Base-by-base conservation (phyloP, 2,329 filamentous ascomycete species). In the Colletotrichum sojae region DNA sequence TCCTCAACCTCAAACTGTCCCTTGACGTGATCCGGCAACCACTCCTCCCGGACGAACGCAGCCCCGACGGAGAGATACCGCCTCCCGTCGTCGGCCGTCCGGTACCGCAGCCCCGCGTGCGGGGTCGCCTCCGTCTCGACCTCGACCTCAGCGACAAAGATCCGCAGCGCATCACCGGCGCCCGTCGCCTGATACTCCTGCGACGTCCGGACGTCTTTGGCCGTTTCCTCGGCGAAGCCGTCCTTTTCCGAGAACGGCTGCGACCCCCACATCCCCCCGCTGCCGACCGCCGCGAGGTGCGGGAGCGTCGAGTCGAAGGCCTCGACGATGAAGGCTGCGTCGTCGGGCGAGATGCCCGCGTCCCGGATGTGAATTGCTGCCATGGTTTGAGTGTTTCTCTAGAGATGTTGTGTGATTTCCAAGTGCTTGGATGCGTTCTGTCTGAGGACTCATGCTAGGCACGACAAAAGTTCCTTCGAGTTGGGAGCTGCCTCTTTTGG, bases 291-390 rank as follows among this genome's bases (percentile, higher is more conserved):
- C 45, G 56, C 70, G 53, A 79, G 73, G 61, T 75, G 71, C 54
- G 75, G 73, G 45, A 80, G 54, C 9, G 72, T 74, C 10, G 75
- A 78, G 68, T 77, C 73, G 71, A 78, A 77, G 54, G 75, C 76
- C 27, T 73, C 72, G 36, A 75, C 63, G 49, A 79, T 75, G 73
- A 78, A 77, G 39, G 73, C 63, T 60, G 72, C 71, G 69, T 79
- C 77, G 40, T 73, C 63, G n/a, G 66, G 70, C 46, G 66, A 63
- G 40, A 61, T 59, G 20, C 60, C 63, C 20, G 71, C 75, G 36
- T 76, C 70, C 36, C 76, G 74, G 40, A 78, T 69, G 58, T 58
- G 63, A 58, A 78, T 22, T n/a, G 45, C 36, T 0, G 22, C 15
- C 49, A 25, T 40, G 3, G 3, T 40, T 39, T 1, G n/a, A 49